Base-by-base conservation (phyloP, 768 basidiomycete species). In the Filobasidium wieringae region DNA sequence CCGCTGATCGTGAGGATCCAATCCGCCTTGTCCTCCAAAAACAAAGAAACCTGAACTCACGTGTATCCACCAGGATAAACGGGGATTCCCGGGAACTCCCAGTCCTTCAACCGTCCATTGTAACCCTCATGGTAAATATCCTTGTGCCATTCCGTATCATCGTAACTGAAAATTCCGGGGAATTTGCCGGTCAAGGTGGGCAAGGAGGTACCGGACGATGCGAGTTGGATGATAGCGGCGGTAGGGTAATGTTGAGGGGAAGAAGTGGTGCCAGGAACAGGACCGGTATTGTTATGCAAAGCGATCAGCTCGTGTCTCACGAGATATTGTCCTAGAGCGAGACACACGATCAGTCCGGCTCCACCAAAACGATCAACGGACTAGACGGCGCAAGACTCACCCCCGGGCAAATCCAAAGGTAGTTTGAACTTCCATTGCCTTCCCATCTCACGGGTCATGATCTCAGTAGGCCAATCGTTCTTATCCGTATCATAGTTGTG, bases 391-490 rank as follows among this genome's bases (percentile, higher is more conserved):
- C 3, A 22, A 22, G 17, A 40, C 37, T 40, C 37, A 40, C 43
- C 43, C 22, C 43, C 43, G n/a, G 43, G 43, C 17, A 47, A 14
- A 47, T 47, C 43, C 22, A 24, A 24, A 27, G 43, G 43, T 14
- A 47, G n/a, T 11, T 17, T 17, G 43, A 47, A 47, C 19, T 19
- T 47, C 43, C 43, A 47, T 22, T 47, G 43, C 29, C 43, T 2
- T 9, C n/a, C n/a, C 14, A 12, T 14, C 14, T 26, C 29, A 6
- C 43, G 43, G 43, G 43, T 47, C 43, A 47, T 47, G 43, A 47
- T 47, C 43, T 47, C 43, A 11, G 43, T 47, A 14, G 43, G 43
- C 43, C 43, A 47, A 47, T 47, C 43, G n/a, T 47, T 47, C 22
- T 19, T 27, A 12, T 47, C 19, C 17, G 14, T 26, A 27, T 47